These are phyloP conservation scores for Globisporangium paroecandrum DNA, from an alignment of 352 stramenopile species.

Conservation along the genomic window DNA sequence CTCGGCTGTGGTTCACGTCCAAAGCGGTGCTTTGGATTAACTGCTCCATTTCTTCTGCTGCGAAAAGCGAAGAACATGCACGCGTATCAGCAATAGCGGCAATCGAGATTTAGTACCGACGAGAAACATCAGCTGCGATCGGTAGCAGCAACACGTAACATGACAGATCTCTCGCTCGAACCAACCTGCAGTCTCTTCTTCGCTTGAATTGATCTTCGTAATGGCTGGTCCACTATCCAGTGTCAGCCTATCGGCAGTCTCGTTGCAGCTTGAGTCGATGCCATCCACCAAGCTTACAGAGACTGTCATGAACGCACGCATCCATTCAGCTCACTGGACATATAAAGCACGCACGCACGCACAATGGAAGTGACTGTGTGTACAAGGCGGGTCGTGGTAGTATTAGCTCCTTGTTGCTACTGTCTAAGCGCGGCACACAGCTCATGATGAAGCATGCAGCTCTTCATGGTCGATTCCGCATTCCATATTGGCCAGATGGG, in stretches of 20 bases:
- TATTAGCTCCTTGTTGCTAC: no score
- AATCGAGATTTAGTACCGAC: background rate
- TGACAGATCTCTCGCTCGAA: background rate
- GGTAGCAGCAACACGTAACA: background rate
- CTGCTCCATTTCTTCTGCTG: background rate
- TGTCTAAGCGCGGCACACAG: background rate
- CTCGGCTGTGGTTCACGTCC: slow-evolving; percentile 12
- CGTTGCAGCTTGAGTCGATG: no score
- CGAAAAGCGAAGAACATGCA: background rate
- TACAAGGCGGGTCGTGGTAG: no score
- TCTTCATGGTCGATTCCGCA: background rate
- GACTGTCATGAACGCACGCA: no score
- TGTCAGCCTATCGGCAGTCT: no score
- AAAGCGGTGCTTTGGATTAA: background rate
- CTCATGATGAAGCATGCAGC: background rate
- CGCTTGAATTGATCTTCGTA: no score
- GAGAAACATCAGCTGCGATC: background rate
- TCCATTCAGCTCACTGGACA: no score
- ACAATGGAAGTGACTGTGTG: no score
- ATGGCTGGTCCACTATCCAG: no score
- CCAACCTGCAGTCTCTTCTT: background rate
- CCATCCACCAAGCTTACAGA: no score
- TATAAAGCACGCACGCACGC: no score
- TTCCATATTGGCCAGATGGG: background rate
- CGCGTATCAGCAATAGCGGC: background rate